Percentiles rank a stretch among this genome's conserved stretches.
phyloP scores from a whole-genome alignment of 2,329 filamentous ascomycete species.

The Cladosporium cucumerinum region DNA sequence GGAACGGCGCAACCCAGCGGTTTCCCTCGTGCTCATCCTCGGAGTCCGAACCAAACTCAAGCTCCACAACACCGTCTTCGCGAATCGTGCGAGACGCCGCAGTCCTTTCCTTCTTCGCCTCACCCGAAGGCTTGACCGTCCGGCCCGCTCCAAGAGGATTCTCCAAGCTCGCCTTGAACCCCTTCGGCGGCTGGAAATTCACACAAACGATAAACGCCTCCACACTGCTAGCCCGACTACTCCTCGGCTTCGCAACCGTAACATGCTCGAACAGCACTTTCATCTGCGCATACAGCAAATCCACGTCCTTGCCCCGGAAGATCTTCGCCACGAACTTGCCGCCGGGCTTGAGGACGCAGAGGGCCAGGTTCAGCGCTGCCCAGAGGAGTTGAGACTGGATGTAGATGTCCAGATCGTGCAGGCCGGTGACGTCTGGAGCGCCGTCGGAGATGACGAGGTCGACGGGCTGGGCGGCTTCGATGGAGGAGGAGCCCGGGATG shows the following conservation, averaged over 20 bases:
- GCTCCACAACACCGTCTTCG: constrained; percentile 48
- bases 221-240: constrained; percentile 90
- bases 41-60: constrained; percentile 46
- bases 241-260: constrained; percentile 87
- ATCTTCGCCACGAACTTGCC: constrained; percentile 98
- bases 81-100: constrained; percentile 33
- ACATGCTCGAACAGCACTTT: constrained; percentile 87
- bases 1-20: constrained; percentile 89
- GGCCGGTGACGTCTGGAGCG: constrained; percentile 90
- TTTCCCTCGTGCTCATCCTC: constrained; percentile 43
- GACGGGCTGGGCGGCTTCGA: constrained; percentile 66
- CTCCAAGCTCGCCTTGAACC: constrained; percentile 72
- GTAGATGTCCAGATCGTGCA: constrained; percentile 97
- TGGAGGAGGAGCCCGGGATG: constrained; percentile 35
- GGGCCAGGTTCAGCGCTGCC: constrained; percentile 85
- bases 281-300: constrained; percentile 88
- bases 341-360: constrained; percentile 87
- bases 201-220: constrained; percentile 96
- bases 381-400: constrained; percentile 94
- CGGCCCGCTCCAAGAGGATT: constrained; percentile 67
- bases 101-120: constrained; percentile 19
- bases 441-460: constrained; percentile 95
- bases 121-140: constrained; percentile 40
- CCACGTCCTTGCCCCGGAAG: constrained; percentile 91
- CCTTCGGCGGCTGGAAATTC: constrained; percentile 75